phyloP scores from a whole-genome alignment of 1,284 basidiomycete species.

The Phellopilus nigrolimitatus region DNA sequence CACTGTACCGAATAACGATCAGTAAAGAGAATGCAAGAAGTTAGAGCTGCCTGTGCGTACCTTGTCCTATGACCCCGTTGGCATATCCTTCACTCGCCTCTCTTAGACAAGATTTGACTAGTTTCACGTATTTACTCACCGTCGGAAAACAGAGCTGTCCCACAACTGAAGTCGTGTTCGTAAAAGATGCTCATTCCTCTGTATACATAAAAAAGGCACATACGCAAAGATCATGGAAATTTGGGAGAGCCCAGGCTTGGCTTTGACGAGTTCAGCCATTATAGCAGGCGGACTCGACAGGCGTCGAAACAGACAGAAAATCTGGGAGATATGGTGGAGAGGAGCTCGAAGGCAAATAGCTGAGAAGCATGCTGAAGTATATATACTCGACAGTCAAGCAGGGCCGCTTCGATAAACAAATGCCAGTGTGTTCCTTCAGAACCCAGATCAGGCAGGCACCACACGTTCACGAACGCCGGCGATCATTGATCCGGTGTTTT shows the following conservation, averaged over 20 bases:
- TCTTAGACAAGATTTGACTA: neutral
- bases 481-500: no score
- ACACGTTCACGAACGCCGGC: no score
- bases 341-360: neutral
- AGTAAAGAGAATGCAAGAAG: neutral
- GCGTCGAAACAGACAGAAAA: neutral
- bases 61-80: conserved; percentile 72
- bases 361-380: no score
- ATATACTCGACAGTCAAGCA: no score
- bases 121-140: conserved; percentile 39
- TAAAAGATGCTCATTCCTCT: neutral
- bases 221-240: conserved; percentile 79
- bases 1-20: conserved; percentile 34
- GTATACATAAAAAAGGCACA: conserved; percentile 27
- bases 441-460: no score
- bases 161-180: conserved; percentile 45
- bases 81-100: conserved; percentile 58
- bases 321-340: neutral
- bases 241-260: conserved; percentile 34
- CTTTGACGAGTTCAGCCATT: conserved; percentile 12
- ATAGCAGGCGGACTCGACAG: neutral
- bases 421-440: no score
- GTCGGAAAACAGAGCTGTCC: conserved; percentile 84
- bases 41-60: conserved; percentile 36
- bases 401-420: no score